Evolutionary conservation across 306 rosid species (phyloP).

Genomic region (Lathyrus oleraceus): DNA sequence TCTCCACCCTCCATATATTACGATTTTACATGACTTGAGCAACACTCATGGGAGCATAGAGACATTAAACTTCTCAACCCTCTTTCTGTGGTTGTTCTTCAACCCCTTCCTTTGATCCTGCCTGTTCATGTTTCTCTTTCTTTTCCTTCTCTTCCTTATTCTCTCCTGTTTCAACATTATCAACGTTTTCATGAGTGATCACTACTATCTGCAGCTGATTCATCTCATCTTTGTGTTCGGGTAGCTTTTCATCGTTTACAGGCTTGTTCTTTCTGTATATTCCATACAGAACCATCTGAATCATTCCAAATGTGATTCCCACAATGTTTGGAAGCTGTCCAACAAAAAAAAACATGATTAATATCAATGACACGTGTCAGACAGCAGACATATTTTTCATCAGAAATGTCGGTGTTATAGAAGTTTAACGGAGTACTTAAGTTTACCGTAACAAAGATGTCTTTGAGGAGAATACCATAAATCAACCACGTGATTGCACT

Average conservation of each 20-base stretch:
- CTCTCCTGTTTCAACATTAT: not conserved
- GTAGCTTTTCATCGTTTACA: constrained; percentile 49
- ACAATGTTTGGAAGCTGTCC: constrained; percentile 85
- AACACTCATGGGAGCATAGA: not conserved
- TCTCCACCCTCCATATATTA: not conserved
- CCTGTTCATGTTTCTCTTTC: not conserved
- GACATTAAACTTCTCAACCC: not conserved
- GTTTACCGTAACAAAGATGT: constrained; percentile 87
- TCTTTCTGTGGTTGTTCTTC: not conserved
- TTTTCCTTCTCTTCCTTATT: not conserved
- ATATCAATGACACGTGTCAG: not conserved
- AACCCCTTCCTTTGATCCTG: not conserved
- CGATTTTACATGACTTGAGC: not conserved
- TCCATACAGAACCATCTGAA: constrained; percentile 70
- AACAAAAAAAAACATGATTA: not conserved
- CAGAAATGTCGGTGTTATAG: too few species aligned
- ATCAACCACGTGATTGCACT: constrained; percentile 77
- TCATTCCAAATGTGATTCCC: constrained; percentile 72
- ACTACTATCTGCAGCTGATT: not conserved
- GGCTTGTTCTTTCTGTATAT: constrained; percentile 55
- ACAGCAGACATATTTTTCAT: too few species aligned
- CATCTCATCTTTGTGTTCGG: constrained; percentile 57
- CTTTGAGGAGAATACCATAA: constrained; percentile 71
- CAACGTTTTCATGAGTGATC: not conserved
- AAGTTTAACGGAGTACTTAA: not conserved